Evolutionary conservation across 192 early-diverging fungal species (phyloP).

Genomic region (Dissophora ornata): DNA sequence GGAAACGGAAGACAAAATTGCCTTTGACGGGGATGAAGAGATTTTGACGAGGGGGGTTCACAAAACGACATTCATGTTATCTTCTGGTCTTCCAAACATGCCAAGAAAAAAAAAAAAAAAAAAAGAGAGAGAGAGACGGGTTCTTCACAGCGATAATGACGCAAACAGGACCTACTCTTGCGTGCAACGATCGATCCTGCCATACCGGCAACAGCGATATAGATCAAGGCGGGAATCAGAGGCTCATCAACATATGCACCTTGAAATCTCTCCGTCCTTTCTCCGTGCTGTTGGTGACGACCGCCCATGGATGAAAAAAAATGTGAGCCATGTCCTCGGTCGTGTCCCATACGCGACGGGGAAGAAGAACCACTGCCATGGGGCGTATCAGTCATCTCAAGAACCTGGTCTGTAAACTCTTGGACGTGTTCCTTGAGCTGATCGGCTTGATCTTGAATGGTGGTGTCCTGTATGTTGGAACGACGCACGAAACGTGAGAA

Average conservation of each 20-base stretch:
- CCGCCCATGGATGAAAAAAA: constrained; percentile 12
- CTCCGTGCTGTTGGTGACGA: background rate
- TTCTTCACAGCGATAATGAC: background rate
- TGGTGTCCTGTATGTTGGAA: constrained; percentile 14
- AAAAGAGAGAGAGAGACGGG: constrained; percentile 1
- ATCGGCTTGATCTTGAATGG: constrained; percentile 23
- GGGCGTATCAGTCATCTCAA: constrained; percentile 37
- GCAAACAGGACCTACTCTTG: constrained; percentile 23
- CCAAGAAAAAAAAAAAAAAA: constrained; percentile 5
- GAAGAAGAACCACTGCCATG: constrained; percentile 2
- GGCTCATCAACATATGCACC: constrained; percentile 40
- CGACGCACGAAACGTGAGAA: background rate
- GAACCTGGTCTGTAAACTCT: constrained; percentile 39
- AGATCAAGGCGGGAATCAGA: constrained; percentile 35
- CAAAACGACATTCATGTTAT: too few relatives aligned
- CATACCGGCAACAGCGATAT: constrained; percentile 29
- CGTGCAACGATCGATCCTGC: constrained; percentile 42
- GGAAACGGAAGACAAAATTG: constrained; percentile 38
- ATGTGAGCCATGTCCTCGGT: constrained; percentile 16
- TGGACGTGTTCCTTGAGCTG: constrained; percentile 44
- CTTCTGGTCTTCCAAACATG: too few relatives aligned
- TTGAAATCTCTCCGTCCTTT: background rate
- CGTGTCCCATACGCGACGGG: constrained; percentile 1
- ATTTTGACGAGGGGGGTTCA: too few relatives aligned
- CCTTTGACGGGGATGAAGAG: too few relatives aligned